phyloP scores from a whole-genome alignment of 2,329 filamentous ascomycete species.

The Lasiodiplodia sp. region DNA sequence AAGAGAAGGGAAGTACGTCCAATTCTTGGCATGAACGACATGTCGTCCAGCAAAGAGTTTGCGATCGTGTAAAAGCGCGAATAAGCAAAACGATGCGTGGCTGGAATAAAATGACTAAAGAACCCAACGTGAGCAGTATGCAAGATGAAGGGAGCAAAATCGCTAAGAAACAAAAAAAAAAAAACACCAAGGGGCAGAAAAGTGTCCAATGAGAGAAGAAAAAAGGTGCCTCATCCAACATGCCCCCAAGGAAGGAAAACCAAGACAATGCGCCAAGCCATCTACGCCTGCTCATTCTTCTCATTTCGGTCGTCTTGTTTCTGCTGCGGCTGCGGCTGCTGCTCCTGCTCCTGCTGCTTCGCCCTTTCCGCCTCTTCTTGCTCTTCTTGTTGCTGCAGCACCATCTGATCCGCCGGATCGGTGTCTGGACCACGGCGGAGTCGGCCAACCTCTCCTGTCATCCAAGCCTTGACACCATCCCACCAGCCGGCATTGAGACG shows the following conservation, averaged over 20 bases:
- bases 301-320: not conserved
- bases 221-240: not conserved
- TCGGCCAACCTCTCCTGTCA: constrained; percentile 15
- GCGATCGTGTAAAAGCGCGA: not conserved
- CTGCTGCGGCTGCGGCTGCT: not conserved
- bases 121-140: constrained; percentile 22
- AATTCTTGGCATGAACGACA: not conserved
- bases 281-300: constrained; percentile 8
- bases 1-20: not conserved
- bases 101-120: not conserved
- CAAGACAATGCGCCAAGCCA: constrained; percentile 12
- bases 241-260: not conserved
- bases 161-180: constrained; percentile 7
- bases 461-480: constrained; percentile 12
- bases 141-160: constrained; percentile 16
- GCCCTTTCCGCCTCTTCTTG: not conserved
- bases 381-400: constrained; percentile 4
- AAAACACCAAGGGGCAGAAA: not conserved
- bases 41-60: constrained; percentile 22
- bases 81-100: not conserved
- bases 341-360: not conserved
- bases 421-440: constrained; percentile 4
- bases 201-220: not conserved
- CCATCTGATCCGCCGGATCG: constrained; percentile 17
- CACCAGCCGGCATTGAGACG: constrained; percentile 75